Evolutionary conservation across 108 stramenopile species (phyloP).

Genomic region (Skeletonema menzelii): DNA sequence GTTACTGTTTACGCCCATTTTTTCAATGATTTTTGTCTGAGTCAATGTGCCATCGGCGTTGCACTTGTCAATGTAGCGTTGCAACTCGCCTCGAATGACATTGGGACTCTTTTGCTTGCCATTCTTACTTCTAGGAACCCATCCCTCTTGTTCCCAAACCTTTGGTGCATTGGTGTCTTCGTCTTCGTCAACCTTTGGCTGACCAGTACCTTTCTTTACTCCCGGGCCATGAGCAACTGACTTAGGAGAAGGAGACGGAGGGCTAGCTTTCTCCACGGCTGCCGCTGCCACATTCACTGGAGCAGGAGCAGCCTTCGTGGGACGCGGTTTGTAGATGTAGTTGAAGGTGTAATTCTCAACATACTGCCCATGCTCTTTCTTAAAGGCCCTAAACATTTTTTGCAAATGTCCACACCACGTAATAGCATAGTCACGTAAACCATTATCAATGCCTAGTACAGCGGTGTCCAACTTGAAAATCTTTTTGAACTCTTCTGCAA

Average conservation of each 20-base stretch:
- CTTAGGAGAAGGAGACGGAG: neutral
- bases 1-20: conserved; percentile 39
- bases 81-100: conserved; percentile 38
- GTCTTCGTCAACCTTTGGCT: conserved; percentile 1
- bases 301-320: conserved; percentile 9
- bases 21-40: conserved; percentile 34
- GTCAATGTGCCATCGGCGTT: conserved; percentile 28
- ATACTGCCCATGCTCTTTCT: conserved; percentile 18
- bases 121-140: conserved; percentile 15
- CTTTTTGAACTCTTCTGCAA: conserved; percentile 15
- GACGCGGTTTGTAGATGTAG: conserved; percentile 13
- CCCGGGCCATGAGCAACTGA: neutral
- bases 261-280: neutral
- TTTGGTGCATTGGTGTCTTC: conserved; percentile 21
- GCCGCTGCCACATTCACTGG: neutral
- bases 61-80: conserved; percentile 45
- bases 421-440: conserved; percentile 8
- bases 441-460: neutral
- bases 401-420: conserved; percentile 11
- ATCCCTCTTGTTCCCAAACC: conserved; percentile 37
- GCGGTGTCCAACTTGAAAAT: neutral
- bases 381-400: conserved; percentile 3
- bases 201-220: neutral
- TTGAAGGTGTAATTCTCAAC: conserved; percentile 15
- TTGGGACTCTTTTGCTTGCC: conserved; percentile 51